Conservation (phyloP, 495 filamentous ascomycete genomes). For the Friedmanniomyces endolithicus region DNA sequence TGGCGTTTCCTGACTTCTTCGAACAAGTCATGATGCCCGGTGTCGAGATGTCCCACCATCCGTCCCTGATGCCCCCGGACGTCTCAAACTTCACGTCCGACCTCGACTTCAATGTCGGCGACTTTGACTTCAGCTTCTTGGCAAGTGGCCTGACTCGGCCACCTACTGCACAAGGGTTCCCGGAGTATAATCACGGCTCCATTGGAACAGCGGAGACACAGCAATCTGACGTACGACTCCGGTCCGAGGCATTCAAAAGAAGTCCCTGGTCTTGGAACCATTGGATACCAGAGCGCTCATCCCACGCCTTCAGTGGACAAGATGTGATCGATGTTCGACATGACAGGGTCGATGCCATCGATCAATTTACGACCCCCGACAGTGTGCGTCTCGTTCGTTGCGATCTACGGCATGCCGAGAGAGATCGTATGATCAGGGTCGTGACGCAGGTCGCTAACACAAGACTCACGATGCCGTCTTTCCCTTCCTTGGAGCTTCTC, state of each 20-base stretch:
- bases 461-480: conserved; percentile 31
- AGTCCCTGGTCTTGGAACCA: conserved; percentile 12
- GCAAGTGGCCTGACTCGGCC: conserved; percentile 7
- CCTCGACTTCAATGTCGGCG: conserved; percentile 1
- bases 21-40: conserved; percentile 11
- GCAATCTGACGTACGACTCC: conserved; percentile 3
- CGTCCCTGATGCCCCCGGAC: background rate
- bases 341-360: conserved; percentile 1
- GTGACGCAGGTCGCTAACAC: conserved; percentile 4
- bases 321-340: conserved; percentile 3
- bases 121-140: conserved; percentile 13
- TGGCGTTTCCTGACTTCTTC: conserved; percentile 11
- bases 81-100: conserved; percentile 9
- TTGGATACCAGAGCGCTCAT: conserved; percentile 12
- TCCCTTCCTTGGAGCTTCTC: conserved; percentile 46
- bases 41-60: background rate
- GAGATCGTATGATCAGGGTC: conserved; percentile 10
- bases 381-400: background rate
- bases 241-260: conserved; percentile 6
- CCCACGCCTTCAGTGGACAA: conserved; percentile 2
- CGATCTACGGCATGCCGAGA: background rate
- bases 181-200: background rate
- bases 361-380: conserved; percentile 9
- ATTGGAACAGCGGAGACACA: background rate
- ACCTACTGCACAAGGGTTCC: conserved; percentile 2